These are phyloP conservation scores for Chrysophaeum taylorii DNA, from an alignment of 352 stramenopile genomes.

Conservation along the genomic window DNA sequence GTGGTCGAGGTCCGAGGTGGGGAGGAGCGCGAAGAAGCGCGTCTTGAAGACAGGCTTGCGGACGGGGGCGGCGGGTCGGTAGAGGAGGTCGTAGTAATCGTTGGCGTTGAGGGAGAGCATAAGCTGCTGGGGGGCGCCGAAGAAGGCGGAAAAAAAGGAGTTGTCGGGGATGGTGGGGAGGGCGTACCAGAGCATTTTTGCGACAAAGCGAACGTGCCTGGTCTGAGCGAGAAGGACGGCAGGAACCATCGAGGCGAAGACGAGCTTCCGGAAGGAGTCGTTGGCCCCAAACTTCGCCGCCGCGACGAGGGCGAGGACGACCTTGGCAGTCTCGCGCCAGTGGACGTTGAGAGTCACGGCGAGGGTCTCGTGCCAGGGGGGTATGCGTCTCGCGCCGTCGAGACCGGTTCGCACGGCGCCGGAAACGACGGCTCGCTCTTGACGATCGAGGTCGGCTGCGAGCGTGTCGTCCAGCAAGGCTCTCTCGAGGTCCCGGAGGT, in stretches of 20 bases:
- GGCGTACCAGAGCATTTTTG: neutral
- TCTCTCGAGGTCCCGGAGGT: neutral
- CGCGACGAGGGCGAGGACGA: neutral
- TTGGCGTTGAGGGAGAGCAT: slow-evolving; percentile 7
- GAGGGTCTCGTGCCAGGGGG: neutral
- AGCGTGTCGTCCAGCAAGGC: neutral
- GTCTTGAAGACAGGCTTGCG: no score
- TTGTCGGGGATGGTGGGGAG: neutral
- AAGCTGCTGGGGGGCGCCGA: slow-evolving; percentile 1
- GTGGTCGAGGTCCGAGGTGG: no score
- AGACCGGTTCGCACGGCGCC: neutral
- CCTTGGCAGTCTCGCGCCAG: neutral
- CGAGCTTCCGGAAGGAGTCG: neutral
- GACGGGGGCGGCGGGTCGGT: no score
- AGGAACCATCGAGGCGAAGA: neutral
- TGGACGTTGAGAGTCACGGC: neutral
- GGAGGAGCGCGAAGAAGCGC: no score
- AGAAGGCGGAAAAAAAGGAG: neutral
- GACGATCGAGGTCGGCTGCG: no score
- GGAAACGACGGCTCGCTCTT: neutral
- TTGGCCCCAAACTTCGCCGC: slow-evolving; percentile 2
- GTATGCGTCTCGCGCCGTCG: neutral
- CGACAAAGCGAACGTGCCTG: neutral
- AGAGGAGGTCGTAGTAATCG: neutral
- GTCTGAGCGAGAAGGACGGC: neutral